phyloP scores from a whole-genome alignment of 139 green algal species.

The Helicosporidium sp. region DNA sequence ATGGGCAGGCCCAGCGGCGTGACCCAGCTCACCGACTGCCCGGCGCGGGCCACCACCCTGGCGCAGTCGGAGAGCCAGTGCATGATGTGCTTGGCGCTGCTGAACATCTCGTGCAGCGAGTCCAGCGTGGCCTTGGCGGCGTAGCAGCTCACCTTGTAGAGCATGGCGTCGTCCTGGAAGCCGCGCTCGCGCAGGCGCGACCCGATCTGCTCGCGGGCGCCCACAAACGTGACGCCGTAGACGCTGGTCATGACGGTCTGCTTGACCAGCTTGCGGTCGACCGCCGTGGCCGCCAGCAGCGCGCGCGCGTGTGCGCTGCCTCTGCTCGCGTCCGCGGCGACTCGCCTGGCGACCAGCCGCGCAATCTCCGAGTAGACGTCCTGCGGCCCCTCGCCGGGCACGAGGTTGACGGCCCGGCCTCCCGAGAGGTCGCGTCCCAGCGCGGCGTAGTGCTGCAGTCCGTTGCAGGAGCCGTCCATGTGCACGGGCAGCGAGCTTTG shows the following conservation, averaged over 20 bases:
- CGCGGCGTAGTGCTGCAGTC: constrained; percentile 94
- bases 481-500: constrained; percentile 57
- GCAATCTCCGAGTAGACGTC: constrained; percentile 71
- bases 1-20: constrained; percentile 79
- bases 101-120: constrained; percentile 64
- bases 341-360: constrained; percentile 23
- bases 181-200: constrained; percentile 55
- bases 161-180: constrained; percentile 23
- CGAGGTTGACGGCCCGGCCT: constrained; percentile 69
- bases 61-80: constrained; percentile 67
- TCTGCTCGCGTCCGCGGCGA: constrained; percentile 18
- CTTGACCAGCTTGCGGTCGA: constrained; percentile 95
- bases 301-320: constrained; percentile 13
- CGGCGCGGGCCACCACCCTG: constrained; percentile 24
- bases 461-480: constrained; percentile 91
- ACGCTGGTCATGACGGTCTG: constrained; percentile 99
- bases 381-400: constrained; percentile 34
- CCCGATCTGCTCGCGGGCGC: constrained; percentile 69
- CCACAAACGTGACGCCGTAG: constrained; percentile 87
- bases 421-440: constrained; percentile 57
- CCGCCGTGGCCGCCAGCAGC: constrained; percentile 17
- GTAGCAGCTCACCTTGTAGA: constrained; percentile 47
- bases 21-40: constrained; percentile 51
- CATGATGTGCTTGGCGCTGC: constrained; percentile 65
- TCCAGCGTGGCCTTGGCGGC: constrained; percentile 40